Percentiles rank a stretch among this genome's conserved stretches.
phyloP scores from a whole-genome alignment of 2,329 filamentous ascomycete species.

The Arachnopeziza araneosa region DNA sequence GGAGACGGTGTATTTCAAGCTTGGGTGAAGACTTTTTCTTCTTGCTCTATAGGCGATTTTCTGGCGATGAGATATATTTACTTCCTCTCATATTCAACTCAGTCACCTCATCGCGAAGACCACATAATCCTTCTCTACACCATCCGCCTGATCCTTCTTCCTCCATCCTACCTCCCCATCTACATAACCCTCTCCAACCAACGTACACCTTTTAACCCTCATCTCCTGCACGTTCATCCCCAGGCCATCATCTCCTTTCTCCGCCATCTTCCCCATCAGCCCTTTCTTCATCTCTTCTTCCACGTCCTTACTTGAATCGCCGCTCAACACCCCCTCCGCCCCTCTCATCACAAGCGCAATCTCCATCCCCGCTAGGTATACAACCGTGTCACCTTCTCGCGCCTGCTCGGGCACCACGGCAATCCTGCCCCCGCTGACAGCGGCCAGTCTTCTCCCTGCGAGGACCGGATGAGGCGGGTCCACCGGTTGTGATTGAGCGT shows the following conservation, averaged over 20 bases:
- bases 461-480: neutral
- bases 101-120: neutral
- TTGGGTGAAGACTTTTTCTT: too few species aligned
- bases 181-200: constrained; percentile 5
- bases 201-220: constrained; percentile 1
- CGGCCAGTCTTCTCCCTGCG: too few species aligned
- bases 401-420: constrained; percentile 1
- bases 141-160: neutral
- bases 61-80: too few species aligned
- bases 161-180: constrained; percentile 4
- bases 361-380: constrained; percentile 3
- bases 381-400: constrained; percentile 1
- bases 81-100: too few species aligned
- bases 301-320: neutral
- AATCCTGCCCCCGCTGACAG: neutral
- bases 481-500: neutral
- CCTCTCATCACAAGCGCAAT: neutral
- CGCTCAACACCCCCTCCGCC: neutral
- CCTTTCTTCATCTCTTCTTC: neutral
- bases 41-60: too few species aligned
- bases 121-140: neutral
- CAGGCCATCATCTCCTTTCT: neutral
- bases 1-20: too few species aligned
- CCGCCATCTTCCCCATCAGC: neutral
- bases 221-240: neutral